Conservation (phyloP, 331 rosid genomes). For the Quercus tomentella region DNA sequence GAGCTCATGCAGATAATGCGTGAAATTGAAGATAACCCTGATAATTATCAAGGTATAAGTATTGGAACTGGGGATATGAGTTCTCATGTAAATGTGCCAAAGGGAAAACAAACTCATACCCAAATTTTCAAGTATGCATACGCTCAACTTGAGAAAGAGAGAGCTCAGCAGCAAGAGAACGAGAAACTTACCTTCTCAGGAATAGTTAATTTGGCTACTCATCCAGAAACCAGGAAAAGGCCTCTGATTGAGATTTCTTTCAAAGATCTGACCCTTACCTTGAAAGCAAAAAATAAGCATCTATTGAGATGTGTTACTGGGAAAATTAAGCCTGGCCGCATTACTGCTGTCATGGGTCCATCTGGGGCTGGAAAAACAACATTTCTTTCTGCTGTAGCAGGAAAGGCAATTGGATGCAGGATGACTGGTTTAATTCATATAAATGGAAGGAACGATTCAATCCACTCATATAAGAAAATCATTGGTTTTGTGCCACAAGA, state of each 20-base stretch:
- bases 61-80: slow-evolving; percentile 30
- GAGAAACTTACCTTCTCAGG: slow-evolving; percentile 82
- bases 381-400: slow-evolving; percentile 89
- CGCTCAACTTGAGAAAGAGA: slow-evolving; percentile 87
- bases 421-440: slow-evolving; percentile 72
- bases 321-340: slow-evolving; percentile 83
- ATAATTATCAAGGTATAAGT: slow-evolving; percentile 34
- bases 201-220: slow-evolving; percentile 72
- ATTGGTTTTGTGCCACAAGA: slow-evolving; percentile 99
- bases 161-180: slow-evolving; percentile 75
- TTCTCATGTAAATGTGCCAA: slow-evolving; percentile 27
- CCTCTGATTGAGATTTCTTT: slow-evolving; percentile 89
- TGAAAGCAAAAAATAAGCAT: slow-evolving; percentile 75
- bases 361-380: slow-evolving; percentile 99
- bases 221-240: slow-evolving; percentile 51
- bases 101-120: slow-evolving; percentile 62
- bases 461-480: slow-evolving; percentile 80
- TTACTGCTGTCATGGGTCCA: slow-evolving; percentile 97
- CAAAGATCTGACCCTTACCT: slow-evolving; percentile 74
- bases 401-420: slow-evolving; percentile 81
- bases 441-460: slow-evolving; percentile 75
- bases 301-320: slow-evolving; percentile 85
- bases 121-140: slow-evolving; percentile 87
- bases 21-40: slow-evolving; percentile 62
- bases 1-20: slow-evolving; percentile 42